phyloP scores from a whole-genome alignment of 768 basidiomycete genomes.

The Mycena venus region DNA sequence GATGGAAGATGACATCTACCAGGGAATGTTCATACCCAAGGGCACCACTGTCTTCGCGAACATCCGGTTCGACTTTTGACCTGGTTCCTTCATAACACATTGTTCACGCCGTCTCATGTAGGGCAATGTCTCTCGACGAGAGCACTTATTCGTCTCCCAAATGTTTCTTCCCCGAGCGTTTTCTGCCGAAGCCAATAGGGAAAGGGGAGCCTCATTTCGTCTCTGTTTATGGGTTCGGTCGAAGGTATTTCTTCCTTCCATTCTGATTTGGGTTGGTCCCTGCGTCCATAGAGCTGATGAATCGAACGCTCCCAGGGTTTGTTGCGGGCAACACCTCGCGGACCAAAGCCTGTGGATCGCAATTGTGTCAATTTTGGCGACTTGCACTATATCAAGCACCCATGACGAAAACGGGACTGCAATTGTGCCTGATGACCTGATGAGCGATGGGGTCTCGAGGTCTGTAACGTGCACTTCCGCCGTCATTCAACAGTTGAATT shows the following conservation, averaged over 20 bases:
- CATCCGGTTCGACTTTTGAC: constrained; percentile 28
- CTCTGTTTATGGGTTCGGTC: constrained; percentile 40
- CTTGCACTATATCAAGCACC: constrained; percentile 31
- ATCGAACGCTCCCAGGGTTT: constrained; percentile 37
- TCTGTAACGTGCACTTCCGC: no score
- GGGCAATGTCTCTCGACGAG: no score
- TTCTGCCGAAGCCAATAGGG: constrained; percentile 32
- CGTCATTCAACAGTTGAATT: not conserved
- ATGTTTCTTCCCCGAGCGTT: constrained; percentile 43
- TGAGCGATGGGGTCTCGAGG: constrained; percentile 25
- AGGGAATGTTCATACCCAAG: constrained; percentile 51
- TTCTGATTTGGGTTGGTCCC: no score
- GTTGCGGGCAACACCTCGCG: constrained; percentile 41
- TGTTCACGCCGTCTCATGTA: no score
- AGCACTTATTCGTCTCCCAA: constrained; percentile 39
- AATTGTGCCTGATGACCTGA: constrained; percentile 18
- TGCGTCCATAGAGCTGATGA: no score
- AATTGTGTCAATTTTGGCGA: constrained; percentile 35
- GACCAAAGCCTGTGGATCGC: constrained; percentile 33
- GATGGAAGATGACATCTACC: constrained; percentile 53
- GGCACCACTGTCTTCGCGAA: constrained; percentile 41
- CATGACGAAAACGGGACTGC: constrained; percentile 35
- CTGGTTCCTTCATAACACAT: not conserved
- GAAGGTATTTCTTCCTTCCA: constrained; percentile 34
- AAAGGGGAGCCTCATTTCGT: constrained; percentile 31